A percentile compares a stretch with the other conserved stretches of the same genome.
These are phyloP conservation scores for Xylaria sp. DNA, from an alignment of 2,329 filamentous ascomycete species.

Conservation along the genomic window DNA sequence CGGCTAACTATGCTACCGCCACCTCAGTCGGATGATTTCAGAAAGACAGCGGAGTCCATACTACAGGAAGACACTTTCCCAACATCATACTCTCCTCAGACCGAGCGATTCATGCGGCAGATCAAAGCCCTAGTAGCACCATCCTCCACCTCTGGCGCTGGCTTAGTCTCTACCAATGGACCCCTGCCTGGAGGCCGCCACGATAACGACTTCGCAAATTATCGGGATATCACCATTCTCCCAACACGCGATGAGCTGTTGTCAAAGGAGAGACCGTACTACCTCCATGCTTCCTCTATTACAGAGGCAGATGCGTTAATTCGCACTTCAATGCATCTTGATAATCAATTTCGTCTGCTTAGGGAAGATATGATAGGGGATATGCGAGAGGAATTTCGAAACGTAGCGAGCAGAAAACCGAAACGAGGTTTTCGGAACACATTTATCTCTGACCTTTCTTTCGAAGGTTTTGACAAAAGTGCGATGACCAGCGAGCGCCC, in stretches of 20 bases:
- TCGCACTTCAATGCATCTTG: conserved; percentile 64
- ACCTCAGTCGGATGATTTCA: conserved; percentile 15
- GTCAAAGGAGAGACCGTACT: conserved; percentile 64
- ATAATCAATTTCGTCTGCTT: conserved; percentile 77
- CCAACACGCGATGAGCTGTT: conserved; percentile 74
- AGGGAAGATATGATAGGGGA: conserved; percentile 77
- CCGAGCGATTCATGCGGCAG: conserved; percentile 10
- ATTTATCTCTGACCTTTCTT: conserved; percentile 44
- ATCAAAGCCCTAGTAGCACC: conserved; percentile 8
- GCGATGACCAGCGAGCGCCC: conserved; percentile 46
- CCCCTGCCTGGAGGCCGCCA: conserved; percentile 54
- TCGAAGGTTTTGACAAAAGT: conserved; percentile 53
- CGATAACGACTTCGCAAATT: conserved; percentile 75
- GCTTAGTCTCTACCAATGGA: not conserved
- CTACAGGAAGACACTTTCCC: not conserved
- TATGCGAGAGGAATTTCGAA: conserved; percentile 66
- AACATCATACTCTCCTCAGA: conserved; percentile 1
- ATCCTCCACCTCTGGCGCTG: not conserved
- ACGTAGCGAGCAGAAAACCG: conserved; percentile 55
- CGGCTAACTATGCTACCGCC: conserved; percentile 20
- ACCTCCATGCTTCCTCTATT: conserved; percentile 63
- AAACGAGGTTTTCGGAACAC: conserved; percentile 47
- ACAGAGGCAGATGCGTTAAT: conserved; percentile 50
- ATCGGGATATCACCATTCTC: conserved; percentile 68
- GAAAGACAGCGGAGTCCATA: conserved; percentile 9